A percentile compares a stretch with the other conserved stretches of the same genome.
Conservation (phyloP, 2,329 filamentous ascomycete species). For the Colletotrichum sp. region DNA sequence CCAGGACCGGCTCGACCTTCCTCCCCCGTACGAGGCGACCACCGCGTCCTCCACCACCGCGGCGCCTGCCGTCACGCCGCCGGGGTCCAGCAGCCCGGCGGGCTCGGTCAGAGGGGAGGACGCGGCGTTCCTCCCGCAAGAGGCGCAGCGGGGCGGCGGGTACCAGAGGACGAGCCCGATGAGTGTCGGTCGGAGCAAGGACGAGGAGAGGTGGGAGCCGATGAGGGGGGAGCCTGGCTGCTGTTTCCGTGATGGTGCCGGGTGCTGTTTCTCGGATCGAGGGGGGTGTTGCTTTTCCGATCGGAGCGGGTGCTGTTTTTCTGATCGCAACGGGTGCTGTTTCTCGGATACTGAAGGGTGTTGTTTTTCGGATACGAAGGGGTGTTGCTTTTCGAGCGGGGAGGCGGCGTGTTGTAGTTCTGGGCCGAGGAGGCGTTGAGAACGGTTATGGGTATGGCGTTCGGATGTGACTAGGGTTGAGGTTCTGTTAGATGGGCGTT, state of each 20-base stretch:
- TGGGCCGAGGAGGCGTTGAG: background rate
- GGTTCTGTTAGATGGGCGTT: too few species aligned
- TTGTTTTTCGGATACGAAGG: background rate
- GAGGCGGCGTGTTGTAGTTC: background rate
- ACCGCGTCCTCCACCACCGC: background rate
- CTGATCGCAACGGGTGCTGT: background rate
- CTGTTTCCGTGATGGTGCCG: background rate
- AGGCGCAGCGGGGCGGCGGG: background rate
- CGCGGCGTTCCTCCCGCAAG: background rate
- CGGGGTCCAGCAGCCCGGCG: background rate
- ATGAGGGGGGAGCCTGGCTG: background rate
- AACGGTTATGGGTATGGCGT: background rate
- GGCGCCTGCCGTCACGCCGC: background rate
- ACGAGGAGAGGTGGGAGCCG: background rate
- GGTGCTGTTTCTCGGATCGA: background rate
- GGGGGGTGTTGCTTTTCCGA: background rate
- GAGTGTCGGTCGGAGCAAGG: background rate
- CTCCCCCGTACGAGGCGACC: conserved; percentile 7
- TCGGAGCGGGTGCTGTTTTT: background rate
- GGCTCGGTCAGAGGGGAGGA: background rate
- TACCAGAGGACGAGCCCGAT: background rate
- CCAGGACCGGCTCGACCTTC: background rate
- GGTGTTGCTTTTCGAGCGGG: background rate
- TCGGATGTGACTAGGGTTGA: background rate
- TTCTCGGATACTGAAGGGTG: background rate